Conservation (phyloP, 1,139 yeast species). For the Yamadazyma mexicana region DNA sequence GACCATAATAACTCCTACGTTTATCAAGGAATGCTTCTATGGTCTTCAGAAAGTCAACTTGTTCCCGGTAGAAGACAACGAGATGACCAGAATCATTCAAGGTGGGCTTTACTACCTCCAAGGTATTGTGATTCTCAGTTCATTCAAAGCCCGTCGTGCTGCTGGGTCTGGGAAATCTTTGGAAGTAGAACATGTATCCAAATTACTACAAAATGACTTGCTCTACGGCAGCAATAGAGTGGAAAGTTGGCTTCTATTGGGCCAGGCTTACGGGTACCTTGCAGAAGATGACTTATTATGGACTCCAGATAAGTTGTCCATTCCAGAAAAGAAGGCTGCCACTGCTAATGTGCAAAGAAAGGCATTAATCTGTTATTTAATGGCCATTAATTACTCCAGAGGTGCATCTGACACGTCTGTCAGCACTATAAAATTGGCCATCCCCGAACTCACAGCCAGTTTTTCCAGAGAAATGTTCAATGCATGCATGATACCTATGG, state of each 20-base stretch:
- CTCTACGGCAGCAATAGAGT: slow-evolving; percentile 64
- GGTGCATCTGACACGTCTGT: slow-evolving; percentile 15
- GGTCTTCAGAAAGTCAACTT: slow-evolving; percentile 47
- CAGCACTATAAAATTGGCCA: slow-evolving; percentile 27
- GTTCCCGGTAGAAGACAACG: slow-evolving; percentile 12
- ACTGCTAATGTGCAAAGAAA: slow-evolving; percentile 71
- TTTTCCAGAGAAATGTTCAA: slow-evolving; percentile 64
- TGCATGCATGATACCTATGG: slow-evolving; percentile 68
- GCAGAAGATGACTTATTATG: slow-evolving; percentile 90
- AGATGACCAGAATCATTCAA: slow-evolving; percentile 18
- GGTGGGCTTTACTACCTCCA: slow-evolving; percentile 73
- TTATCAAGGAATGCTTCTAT: slow-evolving; percentile 55
- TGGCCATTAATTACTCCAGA: slow-evolving; percentile 63
- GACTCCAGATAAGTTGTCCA: slow-evolving; percentile 82
- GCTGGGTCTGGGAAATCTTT: slow-evolving; percentile 78
- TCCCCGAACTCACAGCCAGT: slow-evolving; percentile 53
- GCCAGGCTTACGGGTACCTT: slow-evolving; percentile 74
- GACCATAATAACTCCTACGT: slow-evolving; percentile 45
- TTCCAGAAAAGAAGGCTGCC: slow-evolving; percentile 56
- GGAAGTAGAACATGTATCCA: slow-evolving; percentile 74
- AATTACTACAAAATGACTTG: slow-evolving; percentile 65
- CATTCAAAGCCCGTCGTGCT: slow-evolving; percentile 68
- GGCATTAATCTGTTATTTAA: slow-evolving; percentile 69
- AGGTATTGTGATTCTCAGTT: slow-evolving; percentile 65
- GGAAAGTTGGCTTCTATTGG: slow-evolving; percentile 86